Conservation (phyloP, 352 stramenopile genomes). For the Globisporangium camurandrum region DNA sequence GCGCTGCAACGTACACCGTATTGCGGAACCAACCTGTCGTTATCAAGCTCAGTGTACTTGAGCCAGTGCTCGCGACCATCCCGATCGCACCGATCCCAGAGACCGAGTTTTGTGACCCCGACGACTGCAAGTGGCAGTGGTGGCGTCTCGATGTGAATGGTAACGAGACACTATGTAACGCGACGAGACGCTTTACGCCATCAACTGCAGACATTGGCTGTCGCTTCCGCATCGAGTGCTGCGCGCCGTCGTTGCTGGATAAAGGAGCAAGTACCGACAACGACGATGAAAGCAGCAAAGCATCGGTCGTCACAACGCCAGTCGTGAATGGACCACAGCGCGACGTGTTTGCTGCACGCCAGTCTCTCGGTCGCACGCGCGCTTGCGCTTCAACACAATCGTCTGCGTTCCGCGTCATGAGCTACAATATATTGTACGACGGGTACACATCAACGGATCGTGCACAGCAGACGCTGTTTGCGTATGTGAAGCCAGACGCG, state of each 20-base stretch:
- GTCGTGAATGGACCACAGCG: constrained; percentile 43
- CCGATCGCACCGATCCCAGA: constrained; percentile 35
- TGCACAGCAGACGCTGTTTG: constrained; percentile 50
- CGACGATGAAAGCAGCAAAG: constrained; percentile 34
- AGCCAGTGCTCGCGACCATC: constrained; percentile 41
- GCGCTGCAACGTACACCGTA: constrained; percentile 32
- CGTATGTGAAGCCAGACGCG: constrained; percentile 18
- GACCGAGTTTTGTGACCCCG: constrained; percentile 51
- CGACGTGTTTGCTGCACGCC: constrained; percentile 36
- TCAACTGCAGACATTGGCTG: constrained; percentile 30
- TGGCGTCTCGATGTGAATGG: constrained; percentile 19
- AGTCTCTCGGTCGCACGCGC: constrained; percentile 13
- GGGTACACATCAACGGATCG: constrained; percentile 59
- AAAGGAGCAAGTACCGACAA: constrained; percentile 14
- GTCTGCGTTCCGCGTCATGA: constrained; percentile 61
- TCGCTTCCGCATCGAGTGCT: constrained; percentile 49
- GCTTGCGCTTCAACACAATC: constrained; percentile 6
- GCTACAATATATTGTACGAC: constrained; percentile 74
- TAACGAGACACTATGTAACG: constrained; percentile 10
- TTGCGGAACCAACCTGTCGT: constrained; percentile 59
- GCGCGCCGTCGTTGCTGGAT: constrained; percentile 27
- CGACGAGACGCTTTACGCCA: constrained; percentile 29
- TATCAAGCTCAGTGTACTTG: constrained; percentile 28
- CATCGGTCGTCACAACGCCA: constrained; percentile 20
- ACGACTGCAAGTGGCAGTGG: constrained; percentile 64